These are phyloP conservation scores for Salix koriyanagi DNA, from an alignment of 345 rosid species.

Conservation along the genomic window DNA sequence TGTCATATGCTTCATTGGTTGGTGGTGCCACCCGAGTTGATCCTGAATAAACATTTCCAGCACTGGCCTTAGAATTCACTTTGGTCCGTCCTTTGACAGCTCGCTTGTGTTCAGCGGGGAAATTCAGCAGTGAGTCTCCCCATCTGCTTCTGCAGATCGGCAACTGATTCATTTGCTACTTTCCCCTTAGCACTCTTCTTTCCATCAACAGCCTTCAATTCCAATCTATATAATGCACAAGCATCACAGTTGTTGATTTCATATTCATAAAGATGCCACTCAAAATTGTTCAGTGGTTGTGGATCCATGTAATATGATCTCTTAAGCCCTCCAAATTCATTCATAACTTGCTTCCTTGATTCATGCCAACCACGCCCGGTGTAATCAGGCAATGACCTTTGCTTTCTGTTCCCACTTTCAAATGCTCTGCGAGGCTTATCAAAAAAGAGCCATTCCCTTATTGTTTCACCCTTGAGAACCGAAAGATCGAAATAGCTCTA, in stretches of 20 bases:
- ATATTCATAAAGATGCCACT: conserved; percentile 98
- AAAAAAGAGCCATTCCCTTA: conserved; percentile 98
- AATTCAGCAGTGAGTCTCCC: conserved; percentile 87
- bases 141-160: conserved; percentile 95
- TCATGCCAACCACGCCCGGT: conserved; percentile 99
- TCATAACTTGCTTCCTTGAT: conserved; percentile 96
- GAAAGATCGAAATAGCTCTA: conserved; percentile 91
- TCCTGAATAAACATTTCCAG: conserved; percentile 34
- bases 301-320: conserved; percentile 99
- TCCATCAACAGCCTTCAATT: conserved; percentile 88
- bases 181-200: conserved; percentile 82
- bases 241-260: conserved; percentile 90
- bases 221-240: conserved; percentile 91
- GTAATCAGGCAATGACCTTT: conserved; percentile 96
- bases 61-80: conserved; percentile 39
- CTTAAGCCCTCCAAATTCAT: conserved; percentile 82
- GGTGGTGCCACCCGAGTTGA: conserved; percentile 43
- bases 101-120: conserved; percentile 77
- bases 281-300: conserved; percentile 80
- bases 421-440: conserved; percentile 97
- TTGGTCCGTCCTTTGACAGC: conserved; percentile 61
- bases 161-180: conserved; percentile 63
- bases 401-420: conserved; percentile 96
- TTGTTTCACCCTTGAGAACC: conserved; percentile 78
- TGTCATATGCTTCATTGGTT: conserved; percentile 44